A percentile compares a stretch with the other conserved stretches of the same genome.
These are phyloP conservation scores for Microcyclospora pomicola DNA, from an alignment of 2,329 filamentous ascomycete species.

Conservation along the genomic window DNA sequence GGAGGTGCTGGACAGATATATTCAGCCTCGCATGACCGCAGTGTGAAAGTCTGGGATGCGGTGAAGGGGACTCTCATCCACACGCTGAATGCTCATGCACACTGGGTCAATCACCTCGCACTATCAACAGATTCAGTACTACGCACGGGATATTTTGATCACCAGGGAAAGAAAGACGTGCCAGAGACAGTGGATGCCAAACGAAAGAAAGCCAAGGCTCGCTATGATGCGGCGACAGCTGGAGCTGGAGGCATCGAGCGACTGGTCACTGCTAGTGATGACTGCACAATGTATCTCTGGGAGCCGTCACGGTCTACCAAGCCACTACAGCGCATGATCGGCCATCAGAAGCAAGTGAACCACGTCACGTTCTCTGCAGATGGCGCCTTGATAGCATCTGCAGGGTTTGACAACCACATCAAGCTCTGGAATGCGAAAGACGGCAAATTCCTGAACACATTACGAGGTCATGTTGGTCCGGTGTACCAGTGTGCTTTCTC, in stretches of 20 bases:
- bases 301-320: slow-evolving; percentile 67
- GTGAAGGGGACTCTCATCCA: slow-evolving; percentile 65
- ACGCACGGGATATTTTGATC: slow-evolving; percentile 75
- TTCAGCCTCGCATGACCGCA: slow-evolving; percentile 80
- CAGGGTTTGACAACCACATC: slow-evolving; percentile 86
- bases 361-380: slow-evolving; percentile 91
- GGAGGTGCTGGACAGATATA: slow-evolving; percentile 79
- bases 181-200: slow-evolving; percentile 58
- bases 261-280: slow-evolving; percentile 80
- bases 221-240: slow-evolving; percentile 74
- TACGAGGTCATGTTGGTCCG: slow-evolving; percentile 78
- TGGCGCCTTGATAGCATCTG: slow-evolving; percentile 71
- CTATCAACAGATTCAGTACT: slow-evolving; percentile 85
- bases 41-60: slow-evolving; percentile 79
- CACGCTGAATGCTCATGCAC: slow-evolving; percentile 68
- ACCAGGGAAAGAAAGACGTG: slow-evolving; percentile 50
- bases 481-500: slow-evolving; percentile 91
- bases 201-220: slow-evolving; percentile 58
- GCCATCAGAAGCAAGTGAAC: slow-evolving; percentile 94
- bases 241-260: slow-evolving; percentile 52
- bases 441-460: slow-evolving; percentile 66
- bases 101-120: slow-evolving; percentile 92
- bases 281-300: slow-evolving; percentile 96
- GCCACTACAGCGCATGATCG: slow-evolving; percentile 74
- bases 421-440: slow-evolving; percentile 78